A percentile compares a stretch with the other conserved stretches of the same genome.
phyloP scores from a whole-genome alignment of 345 rosid genomes.

The Corymbia maculata region DNA sequence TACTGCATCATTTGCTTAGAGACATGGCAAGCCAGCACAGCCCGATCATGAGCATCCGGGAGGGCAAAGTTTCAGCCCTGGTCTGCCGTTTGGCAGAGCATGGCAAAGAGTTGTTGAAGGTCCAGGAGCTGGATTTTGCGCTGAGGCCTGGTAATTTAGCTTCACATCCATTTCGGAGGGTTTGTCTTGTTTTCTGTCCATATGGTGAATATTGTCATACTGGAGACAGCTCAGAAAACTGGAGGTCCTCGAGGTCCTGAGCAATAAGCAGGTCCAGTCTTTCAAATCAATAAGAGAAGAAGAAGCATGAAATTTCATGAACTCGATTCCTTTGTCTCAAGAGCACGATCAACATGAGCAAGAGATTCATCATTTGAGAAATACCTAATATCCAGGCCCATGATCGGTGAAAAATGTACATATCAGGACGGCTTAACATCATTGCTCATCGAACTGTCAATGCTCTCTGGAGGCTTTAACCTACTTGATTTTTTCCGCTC shows the following conservation, averaged over 20 bases:
- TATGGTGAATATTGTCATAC: not conserved
- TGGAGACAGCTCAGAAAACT: not conserved
- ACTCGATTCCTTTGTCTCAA: not conserved
- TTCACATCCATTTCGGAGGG: slow-evolving; percentile 1
- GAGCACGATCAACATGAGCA: slow-evolving; percentile 1
- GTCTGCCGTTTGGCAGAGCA: slow-evolving; percentile 9
- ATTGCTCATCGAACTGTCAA: not conserved
- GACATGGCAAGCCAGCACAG: slow-evolving; percentile 6
- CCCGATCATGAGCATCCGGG: slow-evolving; percentile 9
- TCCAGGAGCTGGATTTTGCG: slow-evolving; percentile 7
- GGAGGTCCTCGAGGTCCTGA: not conserved
- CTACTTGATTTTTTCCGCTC: slow-evolving; percentile 5
- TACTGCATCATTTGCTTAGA: slow-evolving; percentile 9
- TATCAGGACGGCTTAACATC: slow-evolving; percentile 1
- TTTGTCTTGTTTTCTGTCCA: not conserved
- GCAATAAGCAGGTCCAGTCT: not conserved
- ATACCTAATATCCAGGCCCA: not conserved
- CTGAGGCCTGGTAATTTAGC: slow-evolving; percentile 9
- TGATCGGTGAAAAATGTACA: slow-evolving; percentile 1
- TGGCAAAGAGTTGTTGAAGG: slow-evolving; percentile 8
- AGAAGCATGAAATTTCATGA: not conserved
- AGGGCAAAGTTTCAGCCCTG: slow-evolving; percentile 6
- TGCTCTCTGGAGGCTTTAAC: not conserved
- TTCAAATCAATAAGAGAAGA: not conserved
- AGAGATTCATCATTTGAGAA: not conserved